Base-by-base conservation (phyloP, 2,329 filamentous ascomycete genomes). In the Clonostachys rhizophaga region DNA sequence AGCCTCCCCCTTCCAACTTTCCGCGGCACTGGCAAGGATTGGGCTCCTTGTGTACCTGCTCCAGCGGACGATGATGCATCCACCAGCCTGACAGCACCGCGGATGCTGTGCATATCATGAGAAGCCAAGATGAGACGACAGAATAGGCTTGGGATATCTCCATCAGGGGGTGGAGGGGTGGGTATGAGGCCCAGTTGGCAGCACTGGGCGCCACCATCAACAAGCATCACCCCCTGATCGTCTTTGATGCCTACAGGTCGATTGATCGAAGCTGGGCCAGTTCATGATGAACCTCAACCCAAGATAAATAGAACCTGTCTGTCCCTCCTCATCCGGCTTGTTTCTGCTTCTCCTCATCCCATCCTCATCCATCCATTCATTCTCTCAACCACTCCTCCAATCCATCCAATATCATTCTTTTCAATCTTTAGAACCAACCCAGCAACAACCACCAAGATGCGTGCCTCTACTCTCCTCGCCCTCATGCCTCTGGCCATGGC, bases 211-310 rank as follows among this genome's bases (percentile, higher is more conserved):
- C n/a, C n/a, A 40, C 24, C 18, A 24, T 30, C 24, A 30, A 10
- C 24, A 30, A 30, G 24, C 24, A 30, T 30, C 24, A 30, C 24
- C 24, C 24, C 47, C 52, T 79, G 56, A 77, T 74, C 1, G 69
- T 70, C 0, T 79, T 78, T 48, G 76, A 75, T 0, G 65, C 74
- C 0, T 79, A 79, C 48, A 61, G 62, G 16, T 61, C 79, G 58
- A 75, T 75, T 1, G 58, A 59, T 3, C 61, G 24, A 30, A 40
- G 37, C n/a, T n/a, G 37, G 37, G 37, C 8, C 17, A 13, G 24
- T 30, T 30, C 24, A 30, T 30, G 24, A 30, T 30, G 9, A 9
- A 18, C 36, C 36, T 42, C 16, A 42, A 10, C 40, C 16, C 16
- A 42, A 14, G 40, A 30, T 17, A 42, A 42, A 42, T 42, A 30